Conservation (phyloP, 257 asterid genomes). For the Solanum ossicruentum region DNA sequence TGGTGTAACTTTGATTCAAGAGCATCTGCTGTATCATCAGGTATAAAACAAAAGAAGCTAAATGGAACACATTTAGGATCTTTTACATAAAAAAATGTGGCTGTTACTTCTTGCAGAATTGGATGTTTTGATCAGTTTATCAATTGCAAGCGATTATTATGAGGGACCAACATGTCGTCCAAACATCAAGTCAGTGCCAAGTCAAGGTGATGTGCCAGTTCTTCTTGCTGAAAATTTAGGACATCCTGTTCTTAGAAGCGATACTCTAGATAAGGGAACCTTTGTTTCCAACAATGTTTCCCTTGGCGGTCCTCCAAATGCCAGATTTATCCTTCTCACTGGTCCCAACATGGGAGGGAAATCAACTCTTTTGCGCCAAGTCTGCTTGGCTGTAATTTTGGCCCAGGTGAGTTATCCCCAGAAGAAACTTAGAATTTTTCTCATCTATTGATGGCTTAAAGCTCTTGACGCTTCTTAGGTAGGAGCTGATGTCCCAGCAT, state of each 20-base stretch:
- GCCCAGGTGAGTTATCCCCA: constrained; percentile 54
- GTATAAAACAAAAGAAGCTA: neutral
- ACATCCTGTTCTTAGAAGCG: constrained; percentile 81
- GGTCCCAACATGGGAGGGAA: constrained; percentile 99
- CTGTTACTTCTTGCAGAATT: constrained; percentile 53
- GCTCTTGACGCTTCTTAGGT: constrained; percentile 34
- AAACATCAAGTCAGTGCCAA: constrained; percentile 22
- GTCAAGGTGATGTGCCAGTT: constrained; percentile 42
- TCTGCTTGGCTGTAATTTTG: constrained; percentile 86
- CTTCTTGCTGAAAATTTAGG: constrained; percentile 70
- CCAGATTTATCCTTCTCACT: constrained; percentile 79
- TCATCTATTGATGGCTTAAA: constrained; percentile 7
- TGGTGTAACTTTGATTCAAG: neutral
- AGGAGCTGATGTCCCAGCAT: constrained; percentile 96
- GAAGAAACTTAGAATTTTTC: neutral
- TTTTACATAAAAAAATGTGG: neutral
- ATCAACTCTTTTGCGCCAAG: constrained; percentile 91
- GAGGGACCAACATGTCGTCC: constrained; percentile 87
- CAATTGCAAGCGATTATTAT: constrained; percentile 70
- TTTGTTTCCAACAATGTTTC: constrained; percentile 78
- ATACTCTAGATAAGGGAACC: constrained; percentile 59
- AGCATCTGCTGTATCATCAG: neutral
- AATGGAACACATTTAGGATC: neutral
- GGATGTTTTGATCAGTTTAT: constrained; percentile 86
- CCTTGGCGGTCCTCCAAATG: constrained; percentile 62